Evolutionary conservation across 139 green algal species (phyloP), one percentile per base, ranked within the genome.

Genomic region (Mesostigma viride): DNA sequence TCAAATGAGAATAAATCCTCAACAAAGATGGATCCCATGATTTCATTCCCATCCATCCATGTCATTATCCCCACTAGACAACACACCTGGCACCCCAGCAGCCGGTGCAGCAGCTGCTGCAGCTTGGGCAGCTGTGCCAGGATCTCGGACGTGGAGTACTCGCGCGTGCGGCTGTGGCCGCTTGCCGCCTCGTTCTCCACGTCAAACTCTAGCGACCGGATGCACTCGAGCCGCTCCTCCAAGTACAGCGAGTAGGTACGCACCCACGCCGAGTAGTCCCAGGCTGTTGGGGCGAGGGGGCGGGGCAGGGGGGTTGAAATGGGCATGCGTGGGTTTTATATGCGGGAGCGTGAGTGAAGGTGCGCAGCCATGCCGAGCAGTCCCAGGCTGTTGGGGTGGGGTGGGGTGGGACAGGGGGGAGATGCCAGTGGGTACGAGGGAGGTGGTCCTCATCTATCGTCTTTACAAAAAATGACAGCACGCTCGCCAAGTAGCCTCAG

Each of bases 161-260:
- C 69, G 3, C 69, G 26, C 17, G 69, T 76, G 22, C 44, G 31
- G 27, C 69, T 76, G 63, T 76, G 69, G 20, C 64, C 65, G 63
- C 68, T 58, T 17, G 67, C 30, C 3, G 28, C 31, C 30, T 76
- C 70, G 26, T 46, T 36, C 33, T 76, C 70, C 0, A 76, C 70
- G 34, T 76, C 70, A 32, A 67, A 76, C 26, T 76, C 75, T 6
- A 76, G 65, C 6, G 64, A 30, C n/a, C 70, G 65, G 35, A 74
- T 68, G 58, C 28, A 62, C 65, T 76, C 70, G 3, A 76, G 22
- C 45, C 70, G 45, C 77, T 95, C 87, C 28, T 96, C 89, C 64
- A 96, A 70, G 81, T 94, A 96, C 35, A 88, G 78, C 44, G 83
- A 86, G 75, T 96, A 96, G 1, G 82, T 86, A 3, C 90, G 84